These are phyloP conservation scores for Cucurbita maxima DNA, from an alignment of 306 rosid genomes.

Conservation along the genomic window DNA sequence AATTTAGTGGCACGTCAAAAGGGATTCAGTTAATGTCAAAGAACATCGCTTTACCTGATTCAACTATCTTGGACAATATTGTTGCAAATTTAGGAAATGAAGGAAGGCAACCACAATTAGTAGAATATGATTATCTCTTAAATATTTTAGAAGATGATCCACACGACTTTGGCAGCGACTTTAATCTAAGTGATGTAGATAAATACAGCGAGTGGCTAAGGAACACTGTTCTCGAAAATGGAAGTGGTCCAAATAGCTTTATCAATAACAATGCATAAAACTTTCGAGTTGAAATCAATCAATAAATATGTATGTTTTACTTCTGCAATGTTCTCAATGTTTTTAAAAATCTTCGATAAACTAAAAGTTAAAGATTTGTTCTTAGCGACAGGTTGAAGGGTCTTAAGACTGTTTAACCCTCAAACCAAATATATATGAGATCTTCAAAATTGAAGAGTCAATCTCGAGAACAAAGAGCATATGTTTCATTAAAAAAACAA, in stretches of 20 bases:
- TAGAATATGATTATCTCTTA: neutral
- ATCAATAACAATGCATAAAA: neutral
- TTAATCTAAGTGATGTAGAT: neutral
- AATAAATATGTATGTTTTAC: neutral
- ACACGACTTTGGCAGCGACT: neutral
- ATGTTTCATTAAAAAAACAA: too few species aligned
- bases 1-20: too few species aligned
- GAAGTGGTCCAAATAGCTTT: neutral
- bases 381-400: too few species aligned
- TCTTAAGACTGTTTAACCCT: too few species aligned
- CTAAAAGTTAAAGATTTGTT: too few species aligned
- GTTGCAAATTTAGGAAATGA: too few species aligned
- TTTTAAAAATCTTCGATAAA: neutral
- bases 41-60: too few species aligned
- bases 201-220: conserved; percentile 5
- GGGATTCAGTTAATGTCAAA: too few species aligned
- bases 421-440: too few species aligned
- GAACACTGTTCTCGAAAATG: neutral
- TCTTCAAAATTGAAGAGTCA: too few species aligned
- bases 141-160: neutral
- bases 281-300: neutral
- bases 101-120: neutral
- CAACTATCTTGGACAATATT: too few species aligned
- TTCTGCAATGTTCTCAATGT: neutral
- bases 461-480: too few species aligned